Percentiles rank a stretch among this genome's conserved stretches.
phyloP scores from a whole-genome alignment of 148 eudicot genomes.

The Cornus controversa region DNA sequence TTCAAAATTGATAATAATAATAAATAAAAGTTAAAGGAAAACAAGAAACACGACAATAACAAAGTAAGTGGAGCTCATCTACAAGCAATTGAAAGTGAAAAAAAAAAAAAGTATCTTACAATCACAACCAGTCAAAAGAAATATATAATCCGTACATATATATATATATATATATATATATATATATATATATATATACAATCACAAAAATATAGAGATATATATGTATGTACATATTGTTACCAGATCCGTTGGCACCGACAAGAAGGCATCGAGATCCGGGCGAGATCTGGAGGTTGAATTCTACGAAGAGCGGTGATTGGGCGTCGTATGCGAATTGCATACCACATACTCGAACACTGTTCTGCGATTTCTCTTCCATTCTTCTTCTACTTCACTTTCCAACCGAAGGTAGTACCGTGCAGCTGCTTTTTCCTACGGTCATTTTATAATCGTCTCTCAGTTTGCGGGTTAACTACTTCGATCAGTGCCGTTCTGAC shows the following conservation, averaged over 20 bases:
- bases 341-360: slow-evolving; percentile 72
- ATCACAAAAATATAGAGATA: too few relatives aligned
- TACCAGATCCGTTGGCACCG: slow-evolving; percentile 98
- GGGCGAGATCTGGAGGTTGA: slow-evolving; percentile 57
- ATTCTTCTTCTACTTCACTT: background rate
- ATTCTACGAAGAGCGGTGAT: slow-evolving; percentile 66
- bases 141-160: too few relatives aligned
- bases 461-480: background rate
- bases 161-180: too few relatives aligned
- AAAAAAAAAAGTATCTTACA: background rate
- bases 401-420: background rate
- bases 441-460: background rate
- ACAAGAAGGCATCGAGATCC: slow-evolving; percentile 94
- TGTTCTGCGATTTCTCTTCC: slow-evolving; percentile 14
- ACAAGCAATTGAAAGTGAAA: background rate
- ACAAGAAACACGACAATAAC: background rate
- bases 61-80: background rate
- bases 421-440: background rate
- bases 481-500: background rate
- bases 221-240: background rate
- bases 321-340: slow-evolving; percentile 73
- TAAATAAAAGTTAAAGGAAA: background rate
- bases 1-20: background rate
- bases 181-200: too few relatives aligned
- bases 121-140: too few relatives aligned